Base-by-base conservation (phyloP, 345 rosid genomes). In the Aegle marmelos region DNA sequence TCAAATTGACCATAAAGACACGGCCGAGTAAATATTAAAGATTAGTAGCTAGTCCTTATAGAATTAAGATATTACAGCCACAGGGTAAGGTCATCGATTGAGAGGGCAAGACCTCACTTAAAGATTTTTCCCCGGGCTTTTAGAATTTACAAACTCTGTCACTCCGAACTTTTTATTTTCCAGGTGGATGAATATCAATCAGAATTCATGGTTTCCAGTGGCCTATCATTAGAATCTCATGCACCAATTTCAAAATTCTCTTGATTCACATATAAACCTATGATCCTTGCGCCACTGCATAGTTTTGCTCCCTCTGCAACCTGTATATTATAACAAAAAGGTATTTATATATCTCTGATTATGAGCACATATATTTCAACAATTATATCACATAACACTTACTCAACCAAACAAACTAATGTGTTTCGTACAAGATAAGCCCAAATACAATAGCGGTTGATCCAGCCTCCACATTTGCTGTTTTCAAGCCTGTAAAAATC, bases 301-400 rank as follows among this genome's bases (percentile, higher is more conserved):
- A 91, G 73, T 83, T 89, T 86, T 7, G 97, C 91, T 80, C 97
- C 98, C 76, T 93, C 97, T 0, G 95, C 94, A 82, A 93, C 98
- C 98, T 92, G 39, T 9, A 73, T 70, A 81, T 41, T 41, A 41
- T 41, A 41, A 9, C 48, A 41, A 10, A 41, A 41, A 41, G 1
- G 48, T 41, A 9, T 41, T 41, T 41, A 10, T 39, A 76, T 25
- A 56, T 45, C 53, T 11, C 27, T 39, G 21, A 76, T 14, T 41
- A 39, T 39, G 48, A 10, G 14, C 14, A 41, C 10, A 25, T 9
- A 2, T 50, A n/a, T 37, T n/a, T 34, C 25, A 45, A 31, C 73
- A 58, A 16, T 21, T 41, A 53, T 11, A 27, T 22, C 61, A 17
- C 34, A 14, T 45, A 22, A 27, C 7, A 58, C n/a, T 0, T 10